These are phyloP conservation scores for Xylaria telfairii DNA, from an alignment of 495 filamentous ascomycete species.

Conservation along the genomic window DNA sequence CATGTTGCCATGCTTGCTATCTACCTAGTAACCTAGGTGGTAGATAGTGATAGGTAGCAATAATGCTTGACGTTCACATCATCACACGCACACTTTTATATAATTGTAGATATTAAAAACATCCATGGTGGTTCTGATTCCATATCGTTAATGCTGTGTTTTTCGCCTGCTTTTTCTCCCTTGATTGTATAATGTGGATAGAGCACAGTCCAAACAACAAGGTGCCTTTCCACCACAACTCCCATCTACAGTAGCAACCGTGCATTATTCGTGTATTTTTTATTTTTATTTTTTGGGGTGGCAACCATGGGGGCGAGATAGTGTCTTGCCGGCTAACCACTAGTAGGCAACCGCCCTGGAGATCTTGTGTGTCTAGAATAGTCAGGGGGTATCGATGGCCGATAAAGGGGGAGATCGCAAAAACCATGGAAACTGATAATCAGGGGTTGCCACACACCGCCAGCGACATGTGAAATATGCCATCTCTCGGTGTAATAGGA, in stretches of 20 bases:
- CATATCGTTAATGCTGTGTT: background rate
- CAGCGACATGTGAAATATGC: conserved; percentile 14
- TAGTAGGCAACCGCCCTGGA: background rate
- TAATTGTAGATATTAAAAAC: background rate
- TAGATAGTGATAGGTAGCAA: background rate
- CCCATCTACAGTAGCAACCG: background rate
- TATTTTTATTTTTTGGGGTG: too few species aligned
- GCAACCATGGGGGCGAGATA: background rate
- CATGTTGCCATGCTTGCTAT: background rate
- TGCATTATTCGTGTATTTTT: background rate
- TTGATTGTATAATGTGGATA: background rate
- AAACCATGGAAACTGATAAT: conserved; percentile 22
- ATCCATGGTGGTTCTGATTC: background rate
- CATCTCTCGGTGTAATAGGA: conserved; percentile 1
- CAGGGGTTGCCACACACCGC: conserved; percentile 21
- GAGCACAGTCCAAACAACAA: background rate
- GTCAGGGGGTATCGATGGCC: conserved; percentile 12
- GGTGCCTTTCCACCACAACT: background rate
- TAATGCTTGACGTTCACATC: background rate
- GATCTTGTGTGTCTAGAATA: background rate
- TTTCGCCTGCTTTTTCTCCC: background rate
- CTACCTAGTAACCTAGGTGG: too few species aligned
- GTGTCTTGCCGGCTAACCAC: background rate
- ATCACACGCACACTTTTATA: background rate
- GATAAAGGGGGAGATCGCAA: background rate